Percentiles rank a stretch among this genome's conserved stretches.
phyloP scores from a whole-genome alignment of 75 land plant genomes.

The Ceratopteris richardii region DNA sequence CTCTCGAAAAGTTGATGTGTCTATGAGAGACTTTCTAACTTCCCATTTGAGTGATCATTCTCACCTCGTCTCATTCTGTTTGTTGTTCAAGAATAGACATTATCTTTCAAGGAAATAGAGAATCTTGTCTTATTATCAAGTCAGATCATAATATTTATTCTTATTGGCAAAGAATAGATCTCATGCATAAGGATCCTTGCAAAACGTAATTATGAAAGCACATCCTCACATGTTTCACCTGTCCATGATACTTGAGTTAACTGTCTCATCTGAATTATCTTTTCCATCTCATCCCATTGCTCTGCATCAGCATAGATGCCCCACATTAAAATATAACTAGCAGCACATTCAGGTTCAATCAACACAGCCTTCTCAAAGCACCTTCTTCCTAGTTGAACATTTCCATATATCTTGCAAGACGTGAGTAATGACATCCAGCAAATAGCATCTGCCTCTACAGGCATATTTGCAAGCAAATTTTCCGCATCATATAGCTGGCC shows the following conservation, averaged over 20 bases:
- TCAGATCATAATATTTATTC: too few relatives aligned
- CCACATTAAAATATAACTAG: conserved; percentile 7
- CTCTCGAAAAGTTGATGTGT: too few relatives aligned
- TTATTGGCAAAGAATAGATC: too few relatives aligned
- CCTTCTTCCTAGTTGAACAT: conserved; percentile 5
- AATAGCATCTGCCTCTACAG: conserved; percentile 10
- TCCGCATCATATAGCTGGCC: conserved; percentile 24
- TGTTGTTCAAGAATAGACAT: too few relatives aligned
- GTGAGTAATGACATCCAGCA: conserved; percentile 24
- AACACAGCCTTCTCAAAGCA: conserved; percentile 3
- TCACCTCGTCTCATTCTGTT: too few relatives aligned
- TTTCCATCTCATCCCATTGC: conserved; percentile 6
- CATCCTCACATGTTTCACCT: background rate
- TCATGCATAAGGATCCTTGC: too few relatives aligned
- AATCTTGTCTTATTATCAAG: too few relatives aligned
- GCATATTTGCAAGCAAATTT: conserved; percentile 18
- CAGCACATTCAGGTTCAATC: conserved; percentile 16
- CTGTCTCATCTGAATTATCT: too few relatives aligned
- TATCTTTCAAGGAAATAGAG: too few relatives aligned
- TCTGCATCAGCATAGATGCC: conserved; percentile 7
- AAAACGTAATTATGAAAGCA: too few relatives aligned
- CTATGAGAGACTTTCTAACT: too few relatives aligned
- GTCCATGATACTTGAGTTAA: conserved; percentile 2
- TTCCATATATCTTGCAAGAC: conserved; percentile 33
- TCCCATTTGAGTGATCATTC: too few relatives aligned